Evolutionary conservation across 192 early-diverging fungal genomes (phyloP).

Genomic region (Kappamyces sp.): DNA sequence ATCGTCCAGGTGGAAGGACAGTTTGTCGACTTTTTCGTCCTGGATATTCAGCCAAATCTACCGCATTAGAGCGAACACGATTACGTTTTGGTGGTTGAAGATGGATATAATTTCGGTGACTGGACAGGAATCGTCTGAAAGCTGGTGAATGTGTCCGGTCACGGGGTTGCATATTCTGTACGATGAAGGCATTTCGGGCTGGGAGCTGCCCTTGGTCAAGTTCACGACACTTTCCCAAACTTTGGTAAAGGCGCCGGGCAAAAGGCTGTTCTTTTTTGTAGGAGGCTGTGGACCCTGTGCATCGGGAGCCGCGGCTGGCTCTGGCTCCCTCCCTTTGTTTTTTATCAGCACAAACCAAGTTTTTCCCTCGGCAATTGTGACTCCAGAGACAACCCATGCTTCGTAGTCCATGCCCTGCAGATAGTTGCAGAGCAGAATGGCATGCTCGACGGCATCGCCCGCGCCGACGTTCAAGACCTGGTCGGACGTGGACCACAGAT

Average conservation of each 20-base stretch:
- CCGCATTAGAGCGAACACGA: background rate
- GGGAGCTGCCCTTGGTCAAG: background rate
- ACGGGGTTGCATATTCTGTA: slow-evolving; percentile 42
- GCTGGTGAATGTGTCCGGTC: slow-evolving; percentile 25
- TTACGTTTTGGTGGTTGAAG: slow-evolving; percentile 49
- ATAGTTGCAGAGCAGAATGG: slow-evolving; percentile 50
- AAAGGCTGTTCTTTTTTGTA: background rate
- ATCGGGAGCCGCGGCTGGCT: background rate
- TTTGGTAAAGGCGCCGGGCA: background rate
- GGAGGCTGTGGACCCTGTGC: background rate
- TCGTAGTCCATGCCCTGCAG: slow-evolving; percentile 20
- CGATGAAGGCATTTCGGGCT: slow-evolving; percentile 7
- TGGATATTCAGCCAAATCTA: slow-evolving; percentile 55
- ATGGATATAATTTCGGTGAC: slow-evolving; percentile 38
- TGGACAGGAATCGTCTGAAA: slow-evolving; percentile 33
- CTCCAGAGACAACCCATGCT: slow-evolving; percentile 42
- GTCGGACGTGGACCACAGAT: slow-evolving; percentile 39
- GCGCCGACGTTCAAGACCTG: slow-evolving; percentile 46
- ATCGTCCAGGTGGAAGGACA: slow-evolving; percentile 34
- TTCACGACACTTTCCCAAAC: background rate
- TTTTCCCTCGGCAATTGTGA: slow-evolving; percentile 35
- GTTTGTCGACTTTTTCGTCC: slow-evolving; percentile 26
- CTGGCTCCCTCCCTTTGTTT: background rate
- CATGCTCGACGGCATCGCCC: slow-evolving; percentile 46
- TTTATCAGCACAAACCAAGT: slow-evolving; percentile 41